These are phyloP conservation scores for Yarrowia divulgata DNA, from an alignment of 805 yeast species.

Conservation along the genomic window DNA sequence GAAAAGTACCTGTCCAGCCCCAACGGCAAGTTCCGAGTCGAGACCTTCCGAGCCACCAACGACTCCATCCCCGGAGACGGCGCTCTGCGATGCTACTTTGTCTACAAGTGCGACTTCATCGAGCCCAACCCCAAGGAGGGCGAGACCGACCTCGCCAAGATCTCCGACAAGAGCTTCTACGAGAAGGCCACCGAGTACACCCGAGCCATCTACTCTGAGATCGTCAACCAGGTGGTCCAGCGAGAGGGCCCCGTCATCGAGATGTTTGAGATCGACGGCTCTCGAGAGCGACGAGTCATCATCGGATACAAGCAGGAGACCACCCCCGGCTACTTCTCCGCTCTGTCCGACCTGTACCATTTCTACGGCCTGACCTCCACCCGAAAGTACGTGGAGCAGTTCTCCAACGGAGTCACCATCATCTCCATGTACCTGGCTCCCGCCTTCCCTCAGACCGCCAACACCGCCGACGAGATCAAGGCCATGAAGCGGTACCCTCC, in stretches of 20 bases:
- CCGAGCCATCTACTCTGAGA: conserved; percentile 73
- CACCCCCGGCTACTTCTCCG: conserved; percentile 86
- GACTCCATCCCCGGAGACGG: conserved; percentile 51
- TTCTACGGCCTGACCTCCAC: conserved; percentile 86
- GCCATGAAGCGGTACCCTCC: conserved; percentile 52
- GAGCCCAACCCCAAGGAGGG: conserved; percentile 48
- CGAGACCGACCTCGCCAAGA: conserved; percentile 64
- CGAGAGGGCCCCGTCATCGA: conserved; percentile 94
- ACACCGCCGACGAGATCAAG: conserved; percentile 48
- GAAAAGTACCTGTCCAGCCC: conserved; percentile 66
- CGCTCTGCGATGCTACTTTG: conserved; percentile 75
- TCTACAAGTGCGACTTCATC: conserved; percentile 72
- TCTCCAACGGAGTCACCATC: conserved; percentile 84
- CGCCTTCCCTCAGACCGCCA: conserved; percentile 55
- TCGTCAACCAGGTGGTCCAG: conserved; percentile 69
- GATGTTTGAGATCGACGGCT: conserved; percentile 78
- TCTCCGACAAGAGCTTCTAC: conserved; percentile 81
- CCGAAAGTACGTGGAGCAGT: conserved; percentile 93
- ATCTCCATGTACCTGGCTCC: conserved; percentile 85
- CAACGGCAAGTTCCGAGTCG: conserved; percentile 65
- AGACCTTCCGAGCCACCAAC: conserved; percentile 69
- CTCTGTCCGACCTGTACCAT: conserved; percentile 82
- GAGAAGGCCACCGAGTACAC: conserved; percentile 82
- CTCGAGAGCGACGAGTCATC: conserved; percentile 84
- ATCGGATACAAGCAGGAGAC: conserved; percentile 87